Evolutionary conservation across 2,329 filamentous ascomycete species (phyloP), one percentile per base, ranked within the genome.

Genomic region (Ophiocordyceps australis): DNA sequence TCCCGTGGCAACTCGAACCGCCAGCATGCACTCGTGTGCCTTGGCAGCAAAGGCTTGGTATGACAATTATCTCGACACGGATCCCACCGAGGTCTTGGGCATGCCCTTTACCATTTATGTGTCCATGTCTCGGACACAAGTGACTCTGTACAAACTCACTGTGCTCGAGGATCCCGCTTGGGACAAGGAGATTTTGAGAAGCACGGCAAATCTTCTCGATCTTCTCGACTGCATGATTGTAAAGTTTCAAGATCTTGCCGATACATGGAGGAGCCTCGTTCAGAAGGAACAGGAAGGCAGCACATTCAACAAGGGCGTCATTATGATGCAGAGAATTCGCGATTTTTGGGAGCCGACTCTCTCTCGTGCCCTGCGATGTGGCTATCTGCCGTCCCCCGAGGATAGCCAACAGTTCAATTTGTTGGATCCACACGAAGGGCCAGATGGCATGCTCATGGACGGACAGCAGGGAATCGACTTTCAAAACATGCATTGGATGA

Each of bases 121-220:
- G 7, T 42, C 48, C 22, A 33, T 54, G 5, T 45, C 46, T 3
- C 49, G 52, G 10, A 41, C 45, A 23, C 40, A 55, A 14, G 36
- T 52, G 7, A 37, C 44, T 3, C 36, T 58, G 6, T 56, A 54
- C 33, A 41, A 45, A 6, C 46, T 59, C 14, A 49, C 49, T 3
- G 49, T 43, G 1, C 39, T 48, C 4, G 51, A 57, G 7, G 46
- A 50, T 23, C 47, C 49, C 3, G 47, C 40, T 5, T 59, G 54
- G 54, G 53, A 59, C 29, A 49, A 46, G 27, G 41, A 45, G 4
- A 30, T 46, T 2, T 40, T 56, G 5, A 43, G 42, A 10, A 38
- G 38, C 14, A 51, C 46, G 2, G 48, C 39, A 5, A 46, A 57
- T 24, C 35, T 55, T 1, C 36, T 52, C 3, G 27, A 31, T 6